Percentiles rank a stretch among this genome's conserved stretches.
Evolutionary conservation across 2,329 filamentous ascomycete genomes (phyloP).

Genomic region (Metarhizium humberi): DNA sequence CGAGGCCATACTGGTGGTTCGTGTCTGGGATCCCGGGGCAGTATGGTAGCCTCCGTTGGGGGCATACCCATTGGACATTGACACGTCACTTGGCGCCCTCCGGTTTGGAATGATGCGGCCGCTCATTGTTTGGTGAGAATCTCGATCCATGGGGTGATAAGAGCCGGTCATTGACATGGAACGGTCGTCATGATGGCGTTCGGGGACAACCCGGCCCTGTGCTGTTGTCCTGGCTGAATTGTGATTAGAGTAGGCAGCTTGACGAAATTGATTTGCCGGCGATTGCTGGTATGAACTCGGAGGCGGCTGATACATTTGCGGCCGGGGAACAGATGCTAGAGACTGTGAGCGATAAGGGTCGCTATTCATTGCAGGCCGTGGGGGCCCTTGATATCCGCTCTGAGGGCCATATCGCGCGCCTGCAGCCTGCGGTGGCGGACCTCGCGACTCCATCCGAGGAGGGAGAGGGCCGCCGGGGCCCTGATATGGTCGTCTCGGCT

Average conservation of each 20-base stretch:
- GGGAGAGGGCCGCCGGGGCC: constrained; percentile 40
- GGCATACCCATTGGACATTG: constrained; percentile 26
- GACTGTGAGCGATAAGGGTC: constrained; percentile 92
- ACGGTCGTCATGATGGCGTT: constrained; percentile 82
- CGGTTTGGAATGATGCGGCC: constrained; percentile 79
- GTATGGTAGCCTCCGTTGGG: constrained; percentile 30
- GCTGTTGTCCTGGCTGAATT: constrained; percentile 72
- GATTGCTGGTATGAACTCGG: constrained; percentile 52
- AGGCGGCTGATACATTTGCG: constrained; percentile 59
- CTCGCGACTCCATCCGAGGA: constrained; percentile 56
- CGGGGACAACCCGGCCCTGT: constrained; percentile 83
- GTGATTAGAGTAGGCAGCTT: constrained; percentile 58
- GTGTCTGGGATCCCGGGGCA: constrained; percentile 44
- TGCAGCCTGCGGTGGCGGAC: constrained; percentile 32
- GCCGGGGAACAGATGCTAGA: constrained; percentile 67
- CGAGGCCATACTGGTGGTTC: constrained; percentile 53
- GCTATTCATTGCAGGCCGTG: constrained; percentile 64
- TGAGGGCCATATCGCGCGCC: constrained; percentile 37
- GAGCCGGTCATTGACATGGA: constrained; percentile 91
- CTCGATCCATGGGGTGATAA: constrained; percentile 58
- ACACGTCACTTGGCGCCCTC: constrained; percentile 35
- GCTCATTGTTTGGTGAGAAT: constrained; percentile 85
- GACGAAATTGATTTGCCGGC: constrained; percentile 68
- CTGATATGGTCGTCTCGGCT: constrained; percentile 34
- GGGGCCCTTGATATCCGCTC: constrained; percentile 53